Base-by-base conservation (phyloP, 345 rosid species). In the Mangifera indica region DNA sequence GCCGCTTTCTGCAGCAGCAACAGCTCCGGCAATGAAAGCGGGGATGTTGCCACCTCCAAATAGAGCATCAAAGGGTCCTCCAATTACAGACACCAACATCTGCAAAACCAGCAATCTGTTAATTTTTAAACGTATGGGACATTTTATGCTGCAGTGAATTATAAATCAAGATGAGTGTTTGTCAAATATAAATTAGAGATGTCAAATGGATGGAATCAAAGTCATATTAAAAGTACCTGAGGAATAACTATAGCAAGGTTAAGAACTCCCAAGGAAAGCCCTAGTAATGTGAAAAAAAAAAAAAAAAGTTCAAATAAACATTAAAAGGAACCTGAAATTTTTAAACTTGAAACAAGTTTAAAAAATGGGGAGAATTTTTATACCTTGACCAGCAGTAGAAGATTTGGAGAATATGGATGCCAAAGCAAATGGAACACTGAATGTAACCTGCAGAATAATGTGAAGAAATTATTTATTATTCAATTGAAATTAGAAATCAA, bases 41-140 rank as follows among this genome's bases (percentile, higher is more conserved):
- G 98, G 97, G 46, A 81, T 25, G 79, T 93, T 93, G 15, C 98
- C 97, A 0, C 97, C 98, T 65, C 97, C 94, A 45, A 87, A 90
- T n/a, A 87, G 34, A 37, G 84, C 83, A 51, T 93, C 98, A 62
- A 87, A 81, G 12, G 90, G 92, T 60, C 98, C 98, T 10, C 87
- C 82, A 15, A 81, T 80, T 9, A 86, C 69, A 0, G 98, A 90
- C 49, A 93, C 84, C n/a, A 93, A 0, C 89, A 93, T 91, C 96
- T 93, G 76, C 18, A 29, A 29, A 29, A 29, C 32, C 32, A 29
- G 32, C 32, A 29, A 29, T 29, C 32, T 29, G 32, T 29, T 1
- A 29, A 29, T 29, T 29, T 29, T 29, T 29, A 1, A 29, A 29
- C 32, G 3, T 29, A 29, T 29, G 32, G 32, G 32, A 29, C 3